Conservation (phyloP, 2,329 filamentous ascomycete species). For the Hymenoscyphus salicellus region DNA sequence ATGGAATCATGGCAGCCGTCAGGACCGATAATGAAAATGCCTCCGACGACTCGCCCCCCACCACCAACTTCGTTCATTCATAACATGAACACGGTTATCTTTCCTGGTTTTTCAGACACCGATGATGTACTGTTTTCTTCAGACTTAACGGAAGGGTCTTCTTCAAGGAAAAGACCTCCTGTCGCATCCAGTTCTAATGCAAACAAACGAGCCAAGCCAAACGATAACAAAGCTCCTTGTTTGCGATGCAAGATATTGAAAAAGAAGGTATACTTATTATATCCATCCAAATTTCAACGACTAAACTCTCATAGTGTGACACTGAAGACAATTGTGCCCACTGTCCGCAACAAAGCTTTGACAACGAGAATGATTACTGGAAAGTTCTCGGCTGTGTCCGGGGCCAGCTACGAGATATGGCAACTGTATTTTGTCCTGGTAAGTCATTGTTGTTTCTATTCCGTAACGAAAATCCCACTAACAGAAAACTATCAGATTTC, state of each 20-base stretch:
- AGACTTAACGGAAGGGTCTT: not conserved
- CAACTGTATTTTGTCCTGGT: conserved; percentile 21
- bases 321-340: conserved; percentile 17
- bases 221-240: conserved; percentile 14
- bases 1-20: not conserved
- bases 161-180: not conserved
- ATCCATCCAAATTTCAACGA: not conserved
- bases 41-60: not conserved
- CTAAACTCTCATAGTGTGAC: conserved; percentile 18
- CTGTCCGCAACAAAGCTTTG: conserved; percentile 22
- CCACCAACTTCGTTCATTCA: not conserved
- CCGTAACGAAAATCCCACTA: not conserved
- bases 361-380: conserved; percentile 26
- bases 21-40: no score
- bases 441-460: not conserved
- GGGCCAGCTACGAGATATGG: conserved; percentile 19
- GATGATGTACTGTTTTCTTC: not conserved
- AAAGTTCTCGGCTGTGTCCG: conserved; percentile 27
- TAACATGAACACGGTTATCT: not conserved
- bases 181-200: not conserved
- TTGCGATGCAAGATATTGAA: conserved; percentile 23
- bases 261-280: conserved; percentile 14
- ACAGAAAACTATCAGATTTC: conserved; percentile 13
- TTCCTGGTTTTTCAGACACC: not conserved
- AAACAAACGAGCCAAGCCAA: conserved; percentile 12